Evolutionary conservation across 257 asterid species (phyloP), one percentile per base, ranked within the genome.

Genomic region (Lithospermum erythrorhizon): DNA sequence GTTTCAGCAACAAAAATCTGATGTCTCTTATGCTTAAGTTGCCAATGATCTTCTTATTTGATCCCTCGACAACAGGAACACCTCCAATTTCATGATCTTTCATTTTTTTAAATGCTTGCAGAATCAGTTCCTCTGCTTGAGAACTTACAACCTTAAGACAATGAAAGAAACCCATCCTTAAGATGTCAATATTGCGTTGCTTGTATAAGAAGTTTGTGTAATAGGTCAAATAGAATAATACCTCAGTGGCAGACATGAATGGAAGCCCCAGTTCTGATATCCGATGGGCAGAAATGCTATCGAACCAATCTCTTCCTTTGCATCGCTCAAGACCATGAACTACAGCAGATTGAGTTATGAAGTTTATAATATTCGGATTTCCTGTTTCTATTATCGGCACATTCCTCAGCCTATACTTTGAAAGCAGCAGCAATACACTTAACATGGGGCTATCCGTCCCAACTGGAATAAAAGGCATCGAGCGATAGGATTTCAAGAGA

Each of bases 271-370:
- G 73, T 2, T 82, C 86, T 8, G 87, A 62, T 35, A 91, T 25
- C 7, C 94, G 81, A 61, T 75, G 70, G 24, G 74, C 65, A 6
- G 96, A 73, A 61, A 87, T 87, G 79, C 78, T 76, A 64, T 87
- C 89, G 48, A 87, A 85, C 96, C 96, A 87, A 68, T 85, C 96
- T 62, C 95, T 79, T 35, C 95, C 96, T 61, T 68, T 76, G 79
- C 96, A 87, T 57, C 81, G 68, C 25, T 79, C 83, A 25, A 87
- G 87, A 48, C 96, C 96, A 15, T 79, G 94, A 21, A 91, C 56
- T 3, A 91, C 83, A 1, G 98, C 95, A 15, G 98, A 91, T 61
- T 91, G 98, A 49, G 98, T 91, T 64, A 91, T 86, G 80, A 76
- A 91, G 81, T 91, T 91, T 61, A 62, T 81, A 1, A 91, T 76